Percentiles rank a stretch among this genome's conserved stretches.
Evolutionary conservation across 352 stramenopile species (phyloP).

Genomic region (Phytophthora lateralis): DNA sequence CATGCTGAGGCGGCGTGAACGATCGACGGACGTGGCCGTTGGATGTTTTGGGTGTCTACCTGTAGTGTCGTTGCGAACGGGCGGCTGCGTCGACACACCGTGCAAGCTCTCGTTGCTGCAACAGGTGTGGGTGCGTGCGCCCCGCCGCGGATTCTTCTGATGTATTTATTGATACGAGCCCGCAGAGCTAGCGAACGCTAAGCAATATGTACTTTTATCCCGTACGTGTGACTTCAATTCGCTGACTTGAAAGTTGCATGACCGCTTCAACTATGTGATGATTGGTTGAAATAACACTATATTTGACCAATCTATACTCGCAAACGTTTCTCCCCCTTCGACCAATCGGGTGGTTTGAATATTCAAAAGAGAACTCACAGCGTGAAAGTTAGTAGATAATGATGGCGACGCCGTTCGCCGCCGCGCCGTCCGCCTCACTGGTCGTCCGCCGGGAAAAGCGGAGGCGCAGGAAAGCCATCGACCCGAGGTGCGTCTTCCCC

Average conservation of each 20-base stretch:
- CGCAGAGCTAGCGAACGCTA: neutral
- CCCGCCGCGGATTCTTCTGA: neutral
- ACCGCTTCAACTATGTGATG: constrained; percentile 7
- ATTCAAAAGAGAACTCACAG: constrained; percentile 26
- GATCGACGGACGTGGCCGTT: neutral
- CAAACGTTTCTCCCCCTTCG: constrained; percentile 18
- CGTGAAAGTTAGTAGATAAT: constrained; percentile 34
- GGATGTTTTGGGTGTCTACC: constrained; percentile 20
- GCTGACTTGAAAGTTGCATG: too few relatives aligned
- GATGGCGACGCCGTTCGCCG: constrained; percentile 39
- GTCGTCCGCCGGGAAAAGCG: constrained; percentile 69
- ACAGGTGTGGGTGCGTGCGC: neutral
- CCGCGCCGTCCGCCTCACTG: constrained; percentile 48
- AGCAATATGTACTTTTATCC: constrained; percentile 25
- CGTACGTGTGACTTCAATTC: too few relatives aligned
- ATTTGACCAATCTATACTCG: constrained; percentile 6
- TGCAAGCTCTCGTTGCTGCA: neutral
- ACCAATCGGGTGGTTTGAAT: constrained; percentile 35
- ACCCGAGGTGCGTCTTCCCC: constrained; percentile 35
- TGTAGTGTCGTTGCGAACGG: constrained; percentile 11
- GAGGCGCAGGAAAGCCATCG: constrained; percentile 39
- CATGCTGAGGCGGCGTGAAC: constrained; percentile 25
- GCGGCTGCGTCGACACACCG: neutral
- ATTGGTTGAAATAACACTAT: neutral
- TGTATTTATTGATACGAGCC: constrained; percentile 35